phyloP scores from a whole-genome alignment of 768 basidiomycete genomes.

The Asterophora parasitica region DNA sequence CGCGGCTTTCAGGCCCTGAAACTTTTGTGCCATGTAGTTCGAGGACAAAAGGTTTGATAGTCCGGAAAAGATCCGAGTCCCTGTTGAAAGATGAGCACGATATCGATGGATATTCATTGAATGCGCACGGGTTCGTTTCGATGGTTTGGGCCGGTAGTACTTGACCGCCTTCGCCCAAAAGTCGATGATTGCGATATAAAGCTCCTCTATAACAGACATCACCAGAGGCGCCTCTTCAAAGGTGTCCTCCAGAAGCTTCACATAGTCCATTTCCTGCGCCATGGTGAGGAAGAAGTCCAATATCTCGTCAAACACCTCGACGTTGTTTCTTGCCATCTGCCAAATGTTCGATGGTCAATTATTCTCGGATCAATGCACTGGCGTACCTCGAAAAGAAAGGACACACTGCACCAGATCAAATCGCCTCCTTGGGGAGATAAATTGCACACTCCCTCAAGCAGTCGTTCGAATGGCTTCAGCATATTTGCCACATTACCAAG shows the following conservation, averaged over 20 bases:
- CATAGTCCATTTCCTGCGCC: constrained; percentile 6
- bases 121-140: neutral
- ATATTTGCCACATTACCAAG: neutral
- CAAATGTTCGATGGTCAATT: neutral
- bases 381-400: constrained; percentile 3
- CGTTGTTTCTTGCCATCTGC: constrained; percentile 3
- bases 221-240: neutral
- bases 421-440: constrained; percentile 1
- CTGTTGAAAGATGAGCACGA: neutral
- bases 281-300: constrained; percentile 3
- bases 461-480: constrained; percentile 4
- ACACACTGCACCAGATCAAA: constrained; percentile 6
- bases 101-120: neutral
- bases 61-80: neutral
- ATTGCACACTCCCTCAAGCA: neutral
- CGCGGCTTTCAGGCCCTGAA: neutral
- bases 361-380: neutral
- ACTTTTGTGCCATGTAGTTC: constrained; percentile 2
- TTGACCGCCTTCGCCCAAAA: constrained; percentile 10
- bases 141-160: constrained; percentile 3
- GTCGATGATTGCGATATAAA: constrained; percentile 6
- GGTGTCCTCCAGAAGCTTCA: neutral
- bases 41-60: neutral
- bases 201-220: constrained; percentile 1
- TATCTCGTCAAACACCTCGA: constrained; percentile 1